Percentiles rank a stretch among this genome's conserved stretches.
phyloP scores from a whole-genome alignment of 805 yeast genomes.

The Lipomyces spencermartinsiae region DNA sequence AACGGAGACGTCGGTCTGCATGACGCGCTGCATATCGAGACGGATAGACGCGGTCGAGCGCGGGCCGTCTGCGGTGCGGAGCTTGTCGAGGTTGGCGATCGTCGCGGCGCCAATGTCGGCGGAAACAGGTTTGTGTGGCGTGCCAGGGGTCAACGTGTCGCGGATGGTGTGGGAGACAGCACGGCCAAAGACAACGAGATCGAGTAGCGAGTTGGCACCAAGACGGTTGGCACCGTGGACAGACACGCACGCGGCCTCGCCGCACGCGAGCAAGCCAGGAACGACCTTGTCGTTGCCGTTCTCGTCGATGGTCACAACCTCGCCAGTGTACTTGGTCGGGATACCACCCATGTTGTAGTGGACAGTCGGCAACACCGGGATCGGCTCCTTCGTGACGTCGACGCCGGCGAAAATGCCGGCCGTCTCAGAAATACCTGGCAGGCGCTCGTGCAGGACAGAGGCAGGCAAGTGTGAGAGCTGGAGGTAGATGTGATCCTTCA shows the following conservation, averaged over 20 bases:
- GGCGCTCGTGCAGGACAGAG: conserved; percentile 87
- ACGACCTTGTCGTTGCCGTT: conserved; percentile 88
- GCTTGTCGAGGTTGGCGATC: conserved; percentile 84
- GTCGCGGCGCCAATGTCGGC: conserved; percentile 89
- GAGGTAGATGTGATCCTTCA: conserved; percentile 91
- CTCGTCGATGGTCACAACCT: conserved; percentile 81
- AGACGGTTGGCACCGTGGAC: conserved; percentile 99
- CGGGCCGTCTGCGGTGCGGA: conserved; percentile 86
- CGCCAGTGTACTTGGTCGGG: conserved; percentile 98
- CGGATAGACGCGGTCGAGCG: conserved; percentile 87
- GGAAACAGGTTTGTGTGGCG: conserved; percentile 81
- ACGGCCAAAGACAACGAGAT: conserved; percentile 97
- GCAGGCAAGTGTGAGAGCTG: conserved; percentile 96
- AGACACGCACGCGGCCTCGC: conserved; percentile 99
- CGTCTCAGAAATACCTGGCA: conserved; percentile 99
- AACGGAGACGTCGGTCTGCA: conserved; percentile 97
- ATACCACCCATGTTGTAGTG: conserved; percentile 99
- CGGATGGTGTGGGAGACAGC: conserved; percentile 94
- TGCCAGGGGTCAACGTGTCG: conserved; percentile 84
- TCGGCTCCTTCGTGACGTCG: conserved; percentile 98
- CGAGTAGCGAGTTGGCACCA: conserved; percentile 97
- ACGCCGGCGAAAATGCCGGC: conserved; percentile 99
- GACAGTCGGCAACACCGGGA: conserved; percentile 97
- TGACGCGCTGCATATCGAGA: conserved; percentile 88
- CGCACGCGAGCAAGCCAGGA: conserved; percentile 95